Conservation (phyloP, 1,284 basidiomycete genomes). For the Apiotrichum gamsii region DNA sequence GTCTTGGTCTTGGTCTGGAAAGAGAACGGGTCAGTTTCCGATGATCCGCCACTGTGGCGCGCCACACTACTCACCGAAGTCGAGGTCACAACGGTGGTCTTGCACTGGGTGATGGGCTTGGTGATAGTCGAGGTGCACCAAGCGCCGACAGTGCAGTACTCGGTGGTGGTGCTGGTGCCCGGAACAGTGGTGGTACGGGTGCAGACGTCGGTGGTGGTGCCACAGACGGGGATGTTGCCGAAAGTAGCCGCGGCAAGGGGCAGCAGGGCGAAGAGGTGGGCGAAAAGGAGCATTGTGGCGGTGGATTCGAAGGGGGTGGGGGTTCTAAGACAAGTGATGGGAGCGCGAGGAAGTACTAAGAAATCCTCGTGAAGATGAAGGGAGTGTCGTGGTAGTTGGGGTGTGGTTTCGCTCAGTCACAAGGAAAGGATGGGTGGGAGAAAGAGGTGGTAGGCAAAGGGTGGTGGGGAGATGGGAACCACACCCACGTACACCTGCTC, state of each 20-base stretch:
- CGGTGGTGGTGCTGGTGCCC: not conserved
- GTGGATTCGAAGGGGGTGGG: too few species aligned
- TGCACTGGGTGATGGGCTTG: not conserved
- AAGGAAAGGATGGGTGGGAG: too few species aligned
- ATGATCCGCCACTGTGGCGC: too few species aligned
- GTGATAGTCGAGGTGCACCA: conserved; percentile 4
- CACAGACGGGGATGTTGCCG: conserved; percentile 1
- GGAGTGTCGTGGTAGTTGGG: too few species aligned
- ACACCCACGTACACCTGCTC: too few species aligned
- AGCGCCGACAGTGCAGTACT: not conserved
- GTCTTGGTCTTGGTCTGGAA: conserved; percentile 1
- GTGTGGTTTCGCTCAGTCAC: too few species aligned
- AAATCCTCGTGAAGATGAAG: too few species aligned
- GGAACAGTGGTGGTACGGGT: not conserved
- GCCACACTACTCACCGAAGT: not conserved
- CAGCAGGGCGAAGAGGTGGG: not conserved
- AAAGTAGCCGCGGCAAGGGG: not conserved
- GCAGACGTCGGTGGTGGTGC: conserved; percentile 1
- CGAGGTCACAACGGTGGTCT: not conserved
- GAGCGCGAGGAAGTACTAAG: too few species aligned
- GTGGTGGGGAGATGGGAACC: too few species aligned
- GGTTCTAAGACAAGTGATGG: too few species aligned
- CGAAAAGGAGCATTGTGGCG: conserved; percentile 1
- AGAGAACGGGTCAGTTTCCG: not conserved
- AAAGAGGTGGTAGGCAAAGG: too few species aligned